phyloP scores from a whole-genome alignment of 805 yeast species.

The Schwanniomyces polymorphus region DNA sequence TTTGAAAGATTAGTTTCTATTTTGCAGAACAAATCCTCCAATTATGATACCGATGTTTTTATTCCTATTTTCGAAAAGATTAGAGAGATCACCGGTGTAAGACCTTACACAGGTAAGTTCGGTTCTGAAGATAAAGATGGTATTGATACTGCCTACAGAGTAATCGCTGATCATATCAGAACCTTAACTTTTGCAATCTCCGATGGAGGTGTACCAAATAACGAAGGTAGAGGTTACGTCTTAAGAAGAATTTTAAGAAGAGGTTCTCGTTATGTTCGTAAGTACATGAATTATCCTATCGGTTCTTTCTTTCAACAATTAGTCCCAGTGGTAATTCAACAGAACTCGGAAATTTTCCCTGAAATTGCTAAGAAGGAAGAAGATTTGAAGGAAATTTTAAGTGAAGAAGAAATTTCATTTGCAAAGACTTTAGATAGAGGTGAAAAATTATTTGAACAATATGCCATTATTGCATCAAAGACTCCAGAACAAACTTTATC shows the following conservation, averaged over 20 bases:
- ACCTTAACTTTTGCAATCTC: conserved; percentile 94
- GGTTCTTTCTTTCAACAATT: conserved; percentile 91
- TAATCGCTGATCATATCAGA: conserved; percentile 97
- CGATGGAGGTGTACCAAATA: conserved; percentile 99
- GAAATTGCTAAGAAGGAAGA: conserved; percentile 73
- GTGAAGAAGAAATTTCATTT: conserved; percentile 95
- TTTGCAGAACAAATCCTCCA: conserved; percentile 85
- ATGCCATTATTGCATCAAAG: conserved; percentile 79
- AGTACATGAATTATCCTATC: conserved; percentile 92
- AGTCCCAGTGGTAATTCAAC: conserved; percentile 90
- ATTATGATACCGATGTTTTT: conserved; percentile 97
- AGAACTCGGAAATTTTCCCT: conserved; percentile 87
- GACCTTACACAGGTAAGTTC: conserved; percentile 88
- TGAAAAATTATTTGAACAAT: conserved; percentile 92
- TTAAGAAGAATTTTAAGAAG: conserved; percentile 95
- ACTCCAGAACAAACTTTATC: conserved; percentile 73
- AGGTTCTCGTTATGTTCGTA: conserved; percentile 96
- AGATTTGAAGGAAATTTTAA: conserved; percentile 82
- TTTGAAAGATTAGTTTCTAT: conserved; percentile 96
- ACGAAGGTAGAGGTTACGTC: conserved; percentile 98
- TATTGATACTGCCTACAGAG: conserved; percentile 96
- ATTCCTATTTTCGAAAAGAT: conserved; percentile 82
- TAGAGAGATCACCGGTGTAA: conserved; percentile 89
- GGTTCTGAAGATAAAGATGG: conserved; percentile 93
- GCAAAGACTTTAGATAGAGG: conserved; percentile 97